Base-by-base conservation (phyloP, 352 stramenopile species). In the Globisporangium cederbergense region DNA sequence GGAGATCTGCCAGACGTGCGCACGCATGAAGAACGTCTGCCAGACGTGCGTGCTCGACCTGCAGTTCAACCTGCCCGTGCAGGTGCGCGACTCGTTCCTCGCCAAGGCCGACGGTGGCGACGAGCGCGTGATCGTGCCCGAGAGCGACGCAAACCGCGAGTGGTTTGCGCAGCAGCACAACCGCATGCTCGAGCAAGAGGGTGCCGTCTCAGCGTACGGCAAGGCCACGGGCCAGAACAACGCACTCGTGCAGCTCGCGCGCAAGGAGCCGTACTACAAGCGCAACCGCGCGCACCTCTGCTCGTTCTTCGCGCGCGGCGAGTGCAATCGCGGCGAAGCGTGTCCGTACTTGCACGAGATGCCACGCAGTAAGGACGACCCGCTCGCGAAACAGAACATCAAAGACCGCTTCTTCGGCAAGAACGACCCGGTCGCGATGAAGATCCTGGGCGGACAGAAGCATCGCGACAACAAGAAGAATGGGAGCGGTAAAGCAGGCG, bases 21-120 rank as follows among this genome's bases (percentile, higher is more conserved):
- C 97, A n/a, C 96, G 98, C 72, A 97, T 98, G 71, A 99, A 99
- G 78, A 99, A 99, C 79, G 96, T 99, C 6, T 99, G 97, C 76
- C 97, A 99, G 83, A 98, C 97, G 0, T 99, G 97, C 64, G 96
- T 99, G 51, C 90, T 99, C 57, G 97, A 99, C 78, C 78, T 99
- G 66, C 95, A 98, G 75, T 99, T 98, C 73, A 98, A 98, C 72
- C 74, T 98, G 42, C 94, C 94, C 0, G 95, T 98, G 53, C 91
- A 98, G 69, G 93, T 99, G 53, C 84, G 96, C 28, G 96, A 99
- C 74, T 76, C 90, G 43, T 89, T 99, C 59, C 68, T 96, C 65
- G 77, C 82, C 11, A 78, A 67, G 22, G 83, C 79, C 30, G 61
- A 76, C 52, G 55, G 70, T 40, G 59, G 70, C 22, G 67, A 82